Percentiles rank a stretch among this genome's conserved stretches.
Evolutionary conservation across 2,329 filamentous ascomycete species (phyloP).

Genomic region (Pyrenochaeta sp.): DNA sequence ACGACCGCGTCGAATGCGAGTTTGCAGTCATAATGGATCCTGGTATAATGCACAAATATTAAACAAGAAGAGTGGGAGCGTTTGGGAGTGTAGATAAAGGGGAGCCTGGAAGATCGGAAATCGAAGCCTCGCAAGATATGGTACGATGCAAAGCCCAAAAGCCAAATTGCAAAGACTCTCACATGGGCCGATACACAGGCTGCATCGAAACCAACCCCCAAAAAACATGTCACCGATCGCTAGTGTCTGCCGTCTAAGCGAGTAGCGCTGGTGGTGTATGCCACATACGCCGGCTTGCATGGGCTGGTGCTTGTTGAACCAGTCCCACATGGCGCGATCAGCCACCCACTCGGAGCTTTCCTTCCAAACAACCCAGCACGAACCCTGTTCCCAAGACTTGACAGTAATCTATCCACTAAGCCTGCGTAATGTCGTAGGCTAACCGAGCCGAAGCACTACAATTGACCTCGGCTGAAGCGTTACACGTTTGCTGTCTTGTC

Average conservation of each 20-base stretch:
- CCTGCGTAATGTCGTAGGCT: conserved; percentile 25
- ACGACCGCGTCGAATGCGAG: conserved; percentile 17
- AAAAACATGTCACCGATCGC: conserved; percentile 27
- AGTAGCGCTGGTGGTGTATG: conserved; percentile 10
- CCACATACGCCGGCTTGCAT: conserved; percentile 27
- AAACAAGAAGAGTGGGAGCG: too few relatives aligned
- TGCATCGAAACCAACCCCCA: conserved; percentile 15
- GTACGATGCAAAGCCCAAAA: conserved; percentile 7
- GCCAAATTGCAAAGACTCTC: conserved; percentile 17
- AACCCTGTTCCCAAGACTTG: conserved; percentile 8
- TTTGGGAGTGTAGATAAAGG: too few relatives aligned
- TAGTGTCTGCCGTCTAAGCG: conserved; percentile 16
- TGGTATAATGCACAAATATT: too few relatives aligned
- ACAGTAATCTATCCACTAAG: conserved; percentile 30
- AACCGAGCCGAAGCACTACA: conserved; percentile 11
- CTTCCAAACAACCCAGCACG: conserved; percentile 7
- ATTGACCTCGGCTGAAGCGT: conserved; percentile 36
- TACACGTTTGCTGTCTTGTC: conserved; percentile 6
- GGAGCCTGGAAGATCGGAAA: background rate
- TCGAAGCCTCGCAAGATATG: background rate
- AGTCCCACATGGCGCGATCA: conserved; percentile 34
- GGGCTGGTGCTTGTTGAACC: conserved; percentile 16
- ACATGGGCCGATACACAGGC: conserved; percentile 18
- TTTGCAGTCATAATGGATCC: conserved; percentile 32
- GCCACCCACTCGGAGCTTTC: conserved; percentile 27